Conservation (phyloP, 1,284 basidiomycete species). For the Cerrena zonata region DNA sequence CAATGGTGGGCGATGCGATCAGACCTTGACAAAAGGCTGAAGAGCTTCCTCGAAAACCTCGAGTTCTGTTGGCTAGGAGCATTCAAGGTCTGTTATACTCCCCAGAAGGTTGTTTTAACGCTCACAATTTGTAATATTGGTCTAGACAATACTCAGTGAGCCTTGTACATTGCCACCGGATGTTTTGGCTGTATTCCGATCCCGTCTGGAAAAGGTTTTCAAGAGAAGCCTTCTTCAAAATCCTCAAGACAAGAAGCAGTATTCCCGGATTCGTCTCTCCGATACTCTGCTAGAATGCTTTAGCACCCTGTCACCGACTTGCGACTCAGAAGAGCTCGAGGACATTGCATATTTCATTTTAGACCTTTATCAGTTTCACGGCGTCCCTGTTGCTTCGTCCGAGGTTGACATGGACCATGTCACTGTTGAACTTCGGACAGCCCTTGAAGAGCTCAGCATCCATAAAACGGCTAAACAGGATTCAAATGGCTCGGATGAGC, state of each 20-base stretch:
- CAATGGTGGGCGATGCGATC: conserved; percentile 84
- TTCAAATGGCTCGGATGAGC: conserved; percentile 43
- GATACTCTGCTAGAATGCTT: conserved; percentile 81
- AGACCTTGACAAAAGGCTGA: conserved; percentile 72
- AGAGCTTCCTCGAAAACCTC: conserved; percentile 74
- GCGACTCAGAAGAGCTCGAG: conserved; percentile 88
- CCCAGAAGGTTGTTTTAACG: neutral
- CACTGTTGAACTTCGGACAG: conserved; percentile 64
- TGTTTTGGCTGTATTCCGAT: conserved; percentile 50
- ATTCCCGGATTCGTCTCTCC: conserved; percentile 53
- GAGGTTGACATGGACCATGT: conserved; percentile 91
- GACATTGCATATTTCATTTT: conserved; percentile 92
- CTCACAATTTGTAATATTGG: neutral
- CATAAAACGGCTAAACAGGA: conserved; percentile 15
- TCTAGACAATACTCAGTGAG: conserved; percentile 66
- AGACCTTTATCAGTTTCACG: conserved; percentile 90
- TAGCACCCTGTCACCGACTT: conserved; percentile 73
- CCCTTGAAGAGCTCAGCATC: conserved; percentile 63
- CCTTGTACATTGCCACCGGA: conserved; percentile 42
- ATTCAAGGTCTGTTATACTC: conserved; percentile 72
- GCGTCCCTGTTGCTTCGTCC: conserved; percentile 81
- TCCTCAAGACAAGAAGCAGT: conserved; percentile 51
- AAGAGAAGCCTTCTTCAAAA: conserved; percentile 37
- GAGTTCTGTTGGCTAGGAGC: conserved; percentile 96
- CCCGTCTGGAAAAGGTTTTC: conserved; percentile 71